A percentile compares a stretch with the other conserved stretches of the same genome.
Conservation (phyloP, 2,329 filamentous ascomycete species). For the Albophoma yamanashiensis region DNA sequence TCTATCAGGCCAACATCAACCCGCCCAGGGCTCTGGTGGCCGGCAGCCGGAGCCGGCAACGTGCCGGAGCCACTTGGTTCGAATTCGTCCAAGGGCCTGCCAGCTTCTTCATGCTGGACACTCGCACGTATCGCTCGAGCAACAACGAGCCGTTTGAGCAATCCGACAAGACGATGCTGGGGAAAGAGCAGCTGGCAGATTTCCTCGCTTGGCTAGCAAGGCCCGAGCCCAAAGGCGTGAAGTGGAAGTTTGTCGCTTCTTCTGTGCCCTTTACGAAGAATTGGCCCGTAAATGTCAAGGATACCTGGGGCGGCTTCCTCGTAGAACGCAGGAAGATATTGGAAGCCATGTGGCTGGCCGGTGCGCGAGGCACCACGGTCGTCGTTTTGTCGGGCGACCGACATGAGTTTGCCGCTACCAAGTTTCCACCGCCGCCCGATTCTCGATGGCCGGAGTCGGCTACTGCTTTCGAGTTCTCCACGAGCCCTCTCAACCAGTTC, state of each 20-base stretch:
- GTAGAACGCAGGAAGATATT: slow-evolving; percentile 68
- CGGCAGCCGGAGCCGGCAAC: slow-evolving; percentile 23
- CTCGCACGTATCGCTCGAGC: slow-evolving; percentile 72
- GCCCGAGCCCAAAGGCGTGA: slow-evolving; percentile 64
- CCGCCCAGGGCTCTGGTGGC: slow-evolving; percentile 56
- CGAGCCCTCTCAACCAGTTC: slow-evolving; percentile 87
- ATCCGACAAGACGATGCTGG: slow-evolving; percentile 76
- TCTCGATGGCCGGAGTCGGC: slow-evolving; percentile 53
- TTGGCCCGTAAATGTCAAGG: slow-evolving; percentile 77
- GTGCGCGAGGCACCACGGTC: slow-evolving; percentile 64
- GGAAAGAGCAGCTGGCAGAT: slow-evolving; percentile 65
- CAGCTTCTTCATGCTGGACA: slow-evolving; percentile 91
- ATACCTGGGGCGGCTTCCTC: slow-evolving; percentile 93
- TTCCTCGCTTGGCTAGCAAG: slow-evolving; percentile 66
- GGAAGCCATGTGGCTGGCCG: slow-evolving; percentile 85
- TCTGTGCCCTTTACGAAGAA: slow-evolving; percentile 96
- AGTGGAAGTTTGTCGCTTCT: slow-evolving; percentile 88
- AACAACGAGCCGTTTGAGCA: slow-evolving; percentile 49
- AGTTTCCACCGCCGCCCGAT: slow-evolving; percentile 52
- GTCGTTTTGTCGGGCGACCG: slow-evolving; percentile 82
- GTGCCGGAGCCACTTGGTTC: slow-evolving; percentile 66
- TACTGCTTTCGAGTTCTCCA: slow-evolving; percentile 82
- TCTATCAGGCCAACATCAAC: slow-evolving; percentile 80
- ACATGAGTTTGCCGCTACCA: slow-evolving; percentile 94
- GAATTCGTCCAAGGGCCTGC: slow-evolving; percentile 83